These are phyloP conservation scores for Kwoniella bestiolae DNA, from an alignment of 768 basidiomycete species.

Conservation along the genomic window DNA sequence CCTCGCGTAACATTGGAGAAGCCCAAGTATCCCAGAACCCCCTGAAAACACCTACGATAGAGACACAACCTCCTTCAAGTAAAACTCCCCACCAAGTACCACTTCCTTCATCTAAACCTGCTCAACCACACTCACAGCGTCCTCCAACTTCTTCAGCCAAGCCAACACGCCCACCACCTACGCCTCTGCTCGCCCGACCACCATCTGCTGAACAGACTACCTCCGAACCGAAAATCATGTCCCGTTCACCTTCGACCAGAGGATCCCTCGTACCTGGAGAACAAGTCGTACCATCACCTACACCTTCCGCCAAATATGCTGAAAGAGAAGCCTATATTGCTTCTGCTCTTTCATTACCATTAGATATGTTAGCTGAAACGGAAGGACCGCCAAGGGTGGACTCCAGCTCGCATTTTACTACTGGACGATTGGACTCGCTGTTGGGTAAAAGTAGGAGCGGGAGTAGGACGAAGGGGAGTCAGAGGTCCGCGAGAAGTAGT, in stretches of 20 bases:
- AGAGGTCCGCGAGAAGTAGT: constrained; percentile 2
- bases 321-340: constrained; percentile 40
- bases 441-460: constrained; percentile 11
- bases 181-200: constrained; percentile 10
- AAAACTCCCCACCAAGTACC: neutral
- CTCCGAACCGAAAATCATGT: neutral
- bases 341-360: constrained; percentile 35
- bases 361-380: constrained; percentile 31
- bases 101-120: neutral
- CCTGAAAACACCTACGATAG: constrained; percentile 11
- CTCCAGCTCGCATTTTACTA: constrained; percentile 12
- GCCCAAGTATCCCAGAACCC: neutral
- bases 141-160: neutral
- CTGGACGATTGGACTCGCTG: constrained; percentile 17
- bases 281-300: constrained; percentile 15
- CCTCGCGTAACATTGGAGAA: neutral
- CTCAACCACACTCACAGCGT: neutral
- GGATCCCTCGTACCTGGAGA: constrained; percentile 4
- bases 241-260: neutral
- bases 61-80: constrained; percentile 10
- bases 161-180: constrained; percentile 19
- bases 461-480: neutral
- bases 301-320: constrained; percentile 20
- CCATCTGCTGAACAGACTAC: neutral
- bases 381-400: constrained; percentile 1